A percentile compares a stretch with the other conserved stretches of the same genome.
These are phyloP conservation scores for Spathaspora hagerdaliae DNA, from an alignment of 805 yeast species.

Conservation along the genomic window DNA sequence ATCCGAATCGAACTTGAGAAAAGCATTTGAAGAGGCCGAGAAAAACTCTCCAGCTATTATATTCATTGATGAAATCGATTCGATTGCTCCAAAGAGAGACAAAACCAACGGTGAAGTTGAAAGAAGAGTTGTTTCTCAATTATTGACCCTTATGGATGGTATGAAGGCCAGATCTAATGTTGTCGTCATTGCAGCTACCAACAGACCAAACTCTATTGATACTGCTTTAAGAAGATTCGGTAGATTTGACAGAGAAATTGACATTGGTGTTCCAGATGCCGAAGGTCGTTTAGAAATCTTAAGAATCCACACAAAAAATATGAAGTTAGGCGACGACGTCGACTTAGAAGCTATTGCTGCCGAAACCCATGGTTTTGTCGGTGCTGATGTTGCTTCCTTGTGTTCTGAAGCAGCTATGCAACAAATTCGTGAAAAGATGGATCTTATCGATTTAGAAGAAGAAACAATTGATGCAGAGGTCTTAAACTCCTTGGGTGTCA, in stretches of 20 bases:
- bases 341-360: conserved; percentile 94
- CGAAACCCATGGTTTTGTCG: conserved; percentile 99
- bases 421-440: conserved; percentile 99
- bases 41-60: conserved; percentile 97
- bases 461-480: conserved; percentile 97
- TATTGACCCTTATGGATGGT: conserved; percentile 98
- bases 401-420: conserved; percentile 99
- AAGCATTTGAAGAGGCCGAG: conserved; percentile 99
- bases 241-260: conserved; percentile 82
- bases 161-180: conserved; percentile 99
- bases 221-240: conserved; percentile 85
- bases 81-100: conserved; percentile 99
- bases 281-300: conserved; percentile 96
- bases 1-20: conserved; percentile 93
- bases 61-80: conserved; percentile 97
- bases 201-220: conserved; percentile 81
- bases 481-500: conserved; percentile 92
- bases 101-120: conserved; percentile 99
- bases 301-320: conserved; percentile 96
- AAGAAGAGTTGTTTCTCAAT: conserved; percentile 97
- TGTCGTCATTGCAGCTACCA: conserved; percentile 97
- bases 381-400: conserved; percentile 96
- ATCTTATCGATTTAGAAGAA: conserved; percentile 90
- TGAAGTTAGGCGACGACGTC: conserved; percentile 93
- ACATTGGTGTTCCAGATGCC: conserved; percentile 94